Evolutionary conservation across 2,329 filamentous ascomycete species (phyloP).

Genomic region (Epichloe gansuensis): DNA sequence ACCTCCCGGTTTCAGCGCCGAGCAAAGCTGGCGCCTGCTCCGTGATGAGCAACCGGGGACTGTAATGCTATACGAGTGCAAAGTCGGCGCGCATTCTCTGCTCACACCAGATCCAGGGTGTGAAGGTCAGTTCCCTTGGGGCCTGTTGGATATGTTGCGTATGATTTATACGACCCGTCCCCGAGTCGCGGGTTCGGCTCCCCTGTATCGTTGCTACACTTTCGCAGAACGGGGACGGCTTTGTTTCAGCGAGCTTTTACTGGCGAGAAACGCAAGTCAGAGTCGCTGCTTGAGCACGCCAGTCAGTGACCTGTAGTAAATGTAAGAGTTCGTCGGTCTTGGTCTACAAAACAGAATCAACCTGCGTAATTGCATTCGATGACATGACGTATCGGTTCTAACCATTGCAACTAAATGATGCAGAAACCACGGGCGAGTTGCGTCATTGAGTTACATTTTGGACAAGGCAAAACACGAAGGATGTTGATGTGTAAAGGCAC

Average conservation of each 20-base stretch:
- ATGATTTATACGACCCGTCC: neutral
- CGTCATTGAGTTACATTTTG: too few species aligned
- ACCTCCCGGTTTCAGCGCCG: neutral
- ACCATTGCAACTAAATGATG: too few species aligned
- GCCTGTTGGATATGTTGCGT: neutral
- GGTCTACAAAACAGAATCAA: too few species aligned
- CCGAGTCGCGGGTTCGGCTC: neutral
- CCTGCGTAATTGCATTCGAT: too few species aligned
- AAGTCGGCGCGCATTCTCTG: neutral
- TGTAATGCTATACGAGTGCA: neutral
- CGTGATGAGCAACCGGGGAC: neutral
- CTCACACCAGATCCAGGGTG: neutral
- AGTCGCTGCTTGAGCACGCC: conserved; percentile 37
- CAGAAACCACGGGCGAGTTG: too few species aligned
- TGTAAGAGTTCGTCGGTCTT: too few species aligned
- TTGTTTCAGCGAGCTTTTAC: neutral
- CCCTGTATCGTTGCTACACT: neutral
- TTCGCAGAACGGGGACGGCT: neutral
- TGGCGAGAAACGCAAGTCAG: conserved; percentile 19
- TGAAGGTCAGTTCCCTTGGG: conserved; percentile 1
- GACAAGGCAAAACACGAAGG: too few species aligned
- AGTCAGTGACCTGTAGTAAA: neutral
- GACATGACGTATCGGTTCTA: too few species aligned
- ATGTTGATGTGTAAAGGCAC: too few species aligned
- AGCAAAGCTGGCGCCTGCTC: neutral